phyloP scores from a whole-genome alignment of 148 eudicot genomes.

The Hydrangea macrophylla region DNA sequence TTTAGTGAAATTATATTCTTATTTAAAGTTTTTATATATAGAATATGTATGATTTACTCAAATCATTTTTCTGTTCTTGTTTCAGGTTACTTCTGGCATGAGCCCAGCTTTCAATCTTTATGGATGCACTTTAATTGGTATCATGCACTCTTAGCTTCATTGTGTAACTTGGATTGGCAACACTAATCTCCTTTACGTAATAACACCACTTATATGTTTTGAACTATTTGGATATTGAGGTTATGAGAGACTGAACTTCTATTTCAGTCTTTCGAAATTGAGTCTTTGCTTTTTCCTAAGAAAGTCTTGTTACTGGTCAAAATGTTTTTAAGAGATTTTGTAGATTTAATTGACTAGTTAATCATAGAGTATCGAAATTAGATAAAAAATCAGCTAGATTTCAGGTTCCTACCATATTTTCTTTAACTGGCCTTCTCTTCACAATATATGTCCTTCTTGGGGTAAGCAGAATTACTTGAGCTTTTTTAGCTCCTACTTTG shows the following conservation, averaged over 20 bases:
- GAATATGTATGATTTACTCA: background rate
- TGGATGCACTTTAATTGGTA: slow-evolving; percentile 97
- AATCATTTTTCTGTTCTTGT: background rate
- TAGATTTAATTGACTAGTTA: too few relatives aligned
- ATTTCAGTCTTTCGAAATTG: background rate
- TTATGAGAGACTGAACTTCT: background rate
- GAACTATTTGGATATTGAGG: background rate
- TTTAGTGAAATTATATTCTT: background rate
- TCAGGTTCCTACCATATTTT: too few relatives aligned
- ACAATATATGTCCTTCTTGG: too few relatives aligned
- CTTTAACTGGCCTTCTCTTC: too few relatives aligned
- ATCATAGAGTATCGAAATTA: too few relatives aligned
- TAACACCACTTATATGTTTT: background rate
- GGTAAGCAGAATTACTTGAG: too few relatives aligned
- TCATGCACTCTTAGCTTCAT: slow-evolving; percentile 9
- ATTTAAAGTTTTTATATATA: background rate
- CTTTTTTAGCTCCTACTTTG: too few relatives aligned
- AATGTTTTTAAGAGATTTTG: background rate
- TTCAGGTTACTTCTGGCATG: slow-evolving; percentile 97
- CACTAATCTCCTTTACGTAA: background rate
- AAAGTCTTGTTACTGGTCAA: background rate
- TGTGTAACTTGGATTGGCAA: background rate
- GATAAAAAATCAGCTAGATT: background rate
- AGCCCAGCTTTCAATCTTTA: slow-evolving; percentile 88
- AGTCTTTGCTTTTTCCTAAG: background rate